Evolutionary conservation across 129 eudicot genomes (phyloP).

Genomic region (Silybum marianum): DNA sequence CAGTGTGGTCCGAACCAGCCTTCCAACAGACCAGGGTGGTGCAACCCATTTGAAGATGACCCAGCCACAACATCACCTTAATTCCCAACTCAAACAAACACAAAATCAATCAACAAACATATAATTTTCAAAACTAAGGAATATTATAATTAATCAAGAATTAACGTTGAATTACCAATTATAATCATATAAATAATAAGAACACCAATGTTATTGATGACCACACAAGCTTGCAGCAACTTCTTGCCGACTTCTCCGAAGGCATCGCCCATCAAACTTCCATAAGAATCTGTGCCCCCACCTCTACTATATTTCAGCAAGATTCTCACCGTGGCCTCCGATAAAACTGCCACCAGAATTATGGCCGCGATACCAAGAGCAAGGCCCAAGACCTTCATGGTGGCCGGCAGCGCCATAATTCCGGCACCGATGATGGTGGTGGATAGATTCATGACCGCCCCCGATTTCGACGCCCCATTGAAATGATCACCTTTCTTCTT

Average conservation of each 20-base stretch:
- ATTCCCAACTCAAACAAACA: constrained; percentile 1
- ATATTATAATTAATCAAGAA: neutral
- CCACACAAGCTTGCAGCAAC: constrained; percentile 57
- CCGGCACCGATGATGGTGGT: constrained; percentile 95
- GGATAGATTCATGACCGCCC: constrained; percentile 84
- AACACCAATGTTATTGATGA: constrained; percentile 61
- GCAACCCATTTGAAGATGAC: constrained; percentile 49
- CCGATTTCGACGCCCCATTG: constrained; percentile 67
- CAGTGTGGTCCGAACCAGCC: constrained; percentile 70
- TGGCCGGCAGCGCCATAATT: constrained; percentile 89
- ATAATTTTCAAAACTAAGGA: neutral
- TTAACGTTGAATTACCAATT: constrained; percentile 45
- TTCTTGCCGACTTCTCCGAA: constrained; percentile 68
- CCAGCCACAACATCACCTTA: constrained; percentile 73
- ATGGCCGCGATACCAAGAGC: constrained; percentile 60
- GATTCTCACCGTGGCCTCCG: constrained; percentile 52
- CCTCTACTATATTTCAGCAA: constrained; percentile 52
- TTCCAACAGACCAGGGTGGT: constrained; percentile 64
- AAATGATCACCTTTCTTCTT: constrained; percentile 39
- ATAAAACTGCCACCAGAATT: constrained; percentile 52
- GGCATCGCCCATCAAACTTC: constrained; percentile 64
- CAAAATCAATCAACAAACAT: constrained; percentile 6
- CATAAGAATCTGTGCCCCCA: constrained; percentile 50
- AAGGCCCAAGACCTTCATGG: constrained; percentile 78
- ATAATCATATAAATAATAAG: constrained; percentile 85